Evolutionary conservation across 1,284 basidiomycete species (phyloP).

Genomic region (Ustilago crameri): DNA sequence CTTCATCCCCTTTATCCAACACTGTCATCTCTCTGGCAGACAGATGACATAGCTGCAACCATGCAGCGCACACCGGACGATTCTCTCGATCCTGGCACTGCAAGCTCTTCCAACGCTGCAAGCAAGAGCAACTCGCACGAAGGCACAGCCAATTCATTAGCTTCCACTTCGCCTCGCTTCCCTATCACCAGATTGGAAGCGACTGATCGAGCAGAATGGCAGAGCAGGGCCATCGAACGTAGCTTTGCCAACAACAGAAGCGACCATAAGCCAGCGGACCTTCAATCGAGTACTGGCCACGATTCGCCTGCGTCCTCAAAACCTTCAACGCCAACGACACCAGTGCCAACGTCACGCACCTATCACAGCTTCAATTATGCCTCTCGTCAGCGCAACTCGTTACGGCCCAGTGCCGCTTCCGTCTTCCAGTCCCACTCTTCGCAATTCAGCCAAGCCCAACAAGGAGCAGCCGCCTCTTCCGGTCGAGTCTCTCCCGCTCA

Average conservation of each 20-base stretch:
- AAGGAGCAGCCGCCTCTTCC: no score
- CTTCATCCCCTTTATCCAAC: not conserved
- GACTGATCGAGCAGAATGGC: conserved; percentile 24
- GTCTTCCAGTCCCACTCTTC: conserved; percentile 25
- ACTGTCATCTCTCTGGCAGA: not conserved
- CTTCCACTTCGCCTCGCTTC: conserved; percentile 18
- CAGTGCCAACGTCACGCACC: conserved; percentile 12
- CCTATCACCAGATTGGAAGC: conserved; percentile 23
- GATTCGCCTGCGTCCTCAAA: conserved; percentile 14
- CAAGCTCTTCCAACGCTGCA: not conserved
- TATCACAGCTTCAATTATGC: conserved; percentile 36
- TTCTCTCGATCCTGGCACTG: not conserved
- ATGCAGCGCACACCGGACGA: conserved; percentile 14
- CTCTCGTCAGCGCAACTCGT: conserved; percentile 24
- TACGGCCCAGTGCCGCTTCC: conserved; percentile 16
- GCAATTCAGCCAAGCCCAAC: not conserved
- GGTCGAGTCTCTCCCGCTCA: not conserved
- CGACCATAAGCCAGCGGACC: no score
- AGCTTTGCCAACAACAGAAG: conserved; percentile 1
- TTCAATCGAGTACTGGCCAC: not conserved
- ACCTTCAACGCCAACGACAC: conserved; percentile 18
- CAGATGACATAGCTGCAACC: not conserved
- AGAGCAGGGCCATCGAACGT: conserved; percentile 13
- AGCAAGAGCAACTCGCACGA: not conserved
- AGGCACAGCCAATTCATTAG: conserved; percentile 1